These are phyloP conservation scores for Thielaviopsis euricoi DNA, from an alignment of 2,329 filamentous ascomycete species.

Conservation along the genomic window DNA sequence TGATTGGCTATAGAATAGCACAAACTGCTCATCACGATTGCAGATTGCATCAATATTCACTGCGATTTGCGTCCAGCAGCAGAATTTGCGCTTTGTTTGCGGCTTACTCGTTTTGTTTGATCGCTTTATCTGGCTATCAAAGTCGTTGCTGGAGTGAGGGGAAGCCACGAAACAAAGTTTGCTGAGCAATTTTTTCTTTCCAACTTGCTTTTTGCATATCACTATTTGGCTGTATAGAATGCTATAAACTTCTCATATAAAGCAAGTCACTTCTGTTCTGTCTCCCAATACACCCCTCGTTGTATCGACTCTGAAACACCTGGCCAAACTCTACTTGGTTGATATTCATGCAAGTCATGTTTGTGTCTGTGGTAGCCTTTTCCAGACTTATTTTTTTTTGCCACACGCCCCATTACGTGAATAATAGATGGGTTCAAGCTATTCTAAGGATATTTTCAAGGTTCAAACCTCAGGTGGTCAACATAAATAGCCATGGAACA, in stretches of 20 bases:
- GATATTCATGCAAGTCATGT: not conserved
- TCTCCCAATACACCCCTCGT: not conserved
- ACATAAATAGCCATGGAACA: not conserved
- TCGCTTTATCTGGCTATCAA: not conserved
- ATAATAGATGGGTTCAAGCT: too few relatives aligned
- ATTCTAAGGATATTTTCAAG: not conserved
- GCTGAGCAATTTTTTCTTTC: not conserved
- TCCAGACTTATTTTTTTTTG: not conserved
- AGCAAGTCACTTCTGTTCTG: not conserved
- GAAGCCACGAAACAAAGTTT: not conserved
- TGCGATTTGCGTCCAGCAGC: too few relatives aligned
- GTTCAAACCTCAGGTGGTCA: not conserved
- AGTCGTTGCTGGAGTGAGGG: not conserved
- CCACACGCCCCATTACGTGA: not conserved
- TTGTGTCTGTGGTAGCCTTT: not conserved
- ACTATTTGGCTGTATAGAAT: not conserved
- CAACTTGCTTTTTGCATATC: not conserved
- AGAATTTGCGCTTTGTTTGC: not conserved
- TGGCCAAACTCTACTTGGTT: not conserved
- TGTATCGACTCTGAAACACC: not conserved
- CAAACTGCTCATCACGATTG: too few relatives aligned
- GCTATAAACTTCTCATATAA: too few relatives aligned
- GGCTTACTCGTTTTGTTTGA: not conserved
- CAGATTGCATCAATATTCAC: too few relatives aligned
- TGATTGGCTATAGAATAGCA: not conserved